Percentiles rank a stretch among this genome's conserved stretches.
These are phyloP conservation scores for Micractinium conductrix DNA, from an alignment of 139 green algal species.

Conservation along the genomic window DNA sequence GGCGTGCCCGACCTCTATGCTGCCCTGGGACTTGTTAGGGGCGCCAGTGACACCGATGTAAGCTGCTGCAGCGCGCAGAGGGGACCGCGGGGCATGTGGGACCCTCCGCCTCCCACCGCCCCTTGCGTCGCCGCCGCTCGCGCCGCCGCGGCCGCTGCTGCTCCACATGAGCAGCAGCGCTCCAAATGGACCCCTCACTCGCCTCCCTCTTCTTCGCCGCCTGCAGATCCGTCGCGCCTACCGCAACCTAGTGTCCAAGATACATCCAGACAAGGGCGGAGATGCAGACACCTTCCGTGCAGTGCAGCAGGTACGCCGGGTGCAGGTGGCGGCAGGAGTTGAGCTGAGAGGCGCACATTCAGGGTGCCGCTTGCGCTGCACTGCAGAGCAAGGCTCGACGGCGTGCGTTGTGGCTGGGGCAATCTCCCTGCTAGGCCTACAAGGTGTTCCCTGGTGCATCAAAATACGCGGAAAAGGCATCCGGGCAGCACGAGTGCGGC, in stretches of 20 bases:
- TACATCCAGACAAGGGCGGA: conserved; percentile 69
- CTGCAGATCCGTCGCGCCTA: conserved; percentile 67
- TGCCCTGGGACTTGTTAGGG: conserved; percentile 39
- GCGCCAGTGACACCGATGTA: conserved; percentile 32
- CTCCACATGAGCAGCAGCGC: too few relatives aligned
- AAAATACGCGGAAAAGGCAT: too few relatives aligned
- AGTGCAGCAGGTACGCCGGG: conserved; percentile 51
- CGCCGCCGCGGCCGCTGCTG: neutral
- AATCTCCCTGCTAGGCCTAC: too few relatives aligned
- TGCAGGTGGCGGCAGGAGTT: too few relatives aligned
- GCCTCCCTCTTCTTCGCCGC: neutral
- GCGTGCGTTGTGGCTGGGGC: too few relatives aligned
- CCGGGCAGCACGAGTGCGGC: too few relatives aligned
- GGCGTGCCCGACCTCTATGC: conserved; percentile 48
- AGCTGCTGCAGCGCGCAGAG: too few relatives aligned
- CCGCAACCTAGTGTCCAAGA: conserved; percentile 60
- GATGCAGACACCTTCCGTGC: conserved; percentile 58
- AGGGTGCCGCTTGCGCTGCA: too few relatives aligned
- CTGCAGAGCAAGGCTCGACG: too few relatives aligned
- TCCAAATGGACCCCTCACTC: neutral
- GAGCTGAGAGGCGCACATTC: too few relatives aligned
- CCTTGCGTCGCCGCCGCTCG: neutral
- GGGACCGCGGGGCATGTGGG: neutral
- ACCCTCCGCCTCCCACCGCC: neutral
- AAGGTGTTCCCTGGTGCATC: too few relatives aligned